These are phyloP conservation scores for Physcomitrellopsis africana DNA, from an alignment of 225 moss, liverwort and hornwort genomes.

Conservation along the genomic window DNA sequence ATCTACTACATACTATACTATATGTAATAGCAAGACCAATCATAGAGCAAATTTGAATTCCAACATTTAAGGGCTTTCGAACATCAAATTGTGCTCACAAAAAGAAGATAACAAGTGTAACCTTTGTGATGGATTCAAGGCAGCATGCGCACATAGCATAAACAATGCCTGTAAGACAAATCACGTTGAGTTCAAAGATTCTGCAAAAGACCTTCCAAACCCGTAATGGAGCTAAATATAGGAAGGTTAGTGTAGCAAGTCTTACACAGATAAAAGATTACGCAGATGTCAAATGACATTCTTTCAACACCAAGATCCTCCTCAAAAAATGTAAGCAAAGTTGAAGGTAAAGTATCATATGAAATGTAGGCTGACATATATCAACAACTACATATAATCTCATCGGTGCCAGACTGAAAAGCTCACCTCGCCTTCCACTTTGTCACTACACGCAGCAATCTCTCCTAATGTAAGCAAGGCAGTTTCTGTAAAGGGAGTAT, in stretches of 20 bases:
- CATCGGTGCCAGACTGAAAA: constrained; percentile 24
- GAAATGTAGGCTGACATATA: constrained; percentile 9
- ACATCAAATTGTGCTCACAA: constrained; percentile 21
- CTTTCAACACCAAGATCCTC: constrained; percentile 11
- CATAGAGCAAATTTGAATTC: constrained; percentile 14
- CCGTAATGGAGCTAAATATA: constrained; percentile 18
- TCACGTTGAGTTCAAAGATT: constrained; percentile 26
- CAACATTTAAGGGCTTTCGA: constrained; percentile 11
- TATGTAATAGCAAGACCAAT: constrained; percentile 22
- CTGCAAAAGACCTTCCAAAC: not conserved
- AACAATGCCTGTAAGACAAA: constrained; percentile 71
- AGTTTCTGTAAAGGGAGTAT: constrained; percentile 70
- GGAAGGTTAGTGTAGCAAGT: constrained; percentile 10
- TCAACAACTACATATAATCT: constrained; percentile 1
- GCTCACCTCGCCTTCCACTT: constrained; percentile 85
- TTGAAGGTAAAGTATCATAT: constrained; percentile 7
- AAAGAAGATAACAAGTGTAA: constrained; percentile 33
- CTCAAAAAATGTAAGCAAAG: constrained; percentile 8
- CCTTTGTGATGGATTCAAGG: constrained; percentile 72
- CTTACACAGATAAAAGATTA: not conserved
- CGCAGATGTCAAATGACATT: constrained; percentile 12
- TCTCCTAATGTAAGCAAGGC: constrained; percentile 84
- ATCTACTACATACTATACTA: not conserved
- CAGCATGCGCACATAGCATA: constrained; percentile 88
- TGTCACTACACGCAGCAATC: constrained; percentile 78